phyloP scores from a whole-genome alignment of 805 yeast genomes.

The Candida oleophila region DNA sequence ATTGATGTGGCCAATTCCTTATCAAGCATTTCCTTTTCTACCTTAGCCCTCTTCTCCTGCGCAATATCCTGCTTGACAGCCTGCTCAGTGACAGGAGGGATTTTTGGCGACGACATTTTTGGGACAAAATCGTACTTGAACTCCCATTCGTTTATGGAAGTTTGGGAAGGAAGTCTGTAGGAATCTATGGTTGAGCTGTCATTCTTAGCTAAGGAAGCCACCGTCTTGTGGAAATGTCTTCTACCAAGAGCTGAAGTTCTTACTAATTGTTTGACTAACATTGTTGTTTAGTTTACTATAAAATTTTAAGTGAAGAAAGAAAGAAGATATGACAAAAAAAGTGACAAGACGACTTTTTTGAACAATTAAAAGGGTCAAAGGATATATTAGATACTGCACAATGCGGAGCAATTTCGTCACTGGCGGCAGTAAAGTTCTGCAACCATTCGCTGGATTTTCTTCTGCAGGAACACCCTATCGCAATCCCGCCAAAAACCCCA shows the following conservation, averaged over 20 bases:
- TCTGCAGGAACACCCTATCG: background rate
- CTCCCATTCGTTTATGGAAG: conserved; percentile 50
- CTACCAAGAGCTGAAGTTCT: conserved; percentile 1
- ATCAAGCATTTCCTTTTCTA: conserved; percentile 36
- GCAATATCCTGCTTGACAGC: conserved; percentile 50
- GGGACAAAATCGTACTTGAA: conserved; percentile 47
- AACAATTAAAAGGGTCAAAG: background rate
- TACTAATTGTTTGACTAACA: conserved; percentile 1
- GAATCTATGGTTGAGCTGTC: conserved; percentile 60
- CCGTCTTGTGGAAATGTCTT: conserved; percentile 7
- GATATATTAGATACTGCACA: background rate
- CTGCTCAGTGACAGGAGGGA: conserved; percentile 47
- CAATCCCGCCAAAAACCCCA: background rate
- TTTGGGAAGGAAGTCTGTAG: conserved; percentile 48
- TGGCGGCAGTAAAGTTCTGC: background rate
- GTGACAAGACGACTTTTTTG: background rate
- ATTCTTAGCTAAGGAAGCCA: conserved; percentile 42
- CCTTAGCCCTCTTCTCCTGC: conserved; percentile 36
- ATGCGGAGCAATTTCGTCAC: background rate
- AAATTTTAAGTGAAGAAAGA: no score
- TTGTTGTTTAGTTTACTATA: background rate
- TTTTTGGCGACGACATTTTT: conserved; percentile 37
- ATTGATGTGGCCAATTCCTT: conserved; percentile 33
- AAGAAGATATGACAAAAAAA: no score
- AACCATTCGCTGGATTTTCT: background rate